Percentiles rank a stretch among this genome's conserved stretches.
phyloP scores from a whole-genome alignment of 2,329 filamentous ascomycete species.

The Fusarium denticulatum region DNA sequence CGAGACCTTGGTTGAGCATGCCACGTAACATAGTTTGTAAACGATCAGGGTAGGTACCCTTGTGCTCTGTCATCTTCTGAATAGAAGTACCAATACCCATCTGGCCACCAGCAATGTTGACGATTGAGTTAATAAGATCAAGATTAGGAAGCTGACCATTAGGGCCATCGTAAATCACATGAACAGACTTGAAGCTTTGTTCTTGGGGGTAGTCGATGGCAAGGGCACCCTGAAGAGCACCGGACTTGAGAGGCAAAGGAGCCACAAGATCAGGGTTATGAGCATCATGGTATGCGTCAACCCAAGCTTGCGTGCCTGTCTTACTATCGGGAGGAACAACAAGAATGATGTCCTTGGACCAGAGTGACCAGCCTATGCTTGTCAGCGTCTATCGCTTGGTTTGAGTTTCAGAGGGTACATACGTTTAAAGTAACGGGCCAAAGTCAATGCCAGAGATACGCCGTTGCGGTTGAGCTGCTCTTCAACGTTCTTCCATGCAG shows the following conservation, averaged over 20 bases:
- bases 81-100: conserved; percentile 88
- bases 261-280: conserved; percentile 77
- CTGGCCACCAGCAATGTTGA: conserved; percentile 86
- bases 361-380: conserved; percentile 84
- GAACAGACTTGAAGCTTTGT: conserved; percentile 84
- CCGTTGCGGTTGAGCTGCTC: conserved; percentile 85
- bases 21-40: conserved; percentile 89
- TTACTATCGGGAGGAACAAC: conserved; percentile 89
- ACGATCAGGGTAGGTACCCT: conserved; percentile 81
- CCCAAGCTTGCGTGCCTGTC: conserved; percentile 93
- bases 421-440: conserved; percentile 95
- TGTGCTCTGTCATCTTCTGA: conserved; percentile 88
- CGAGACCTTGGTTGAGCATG: conserved; percentile 91
- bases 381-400: conserved; percentile 26
- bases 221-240: conserved; percentile 89
- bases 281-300: conserved; percentile 95
- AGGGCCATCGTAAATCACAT: conserved; percentile 93
- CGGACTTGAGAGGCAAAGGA: conserved; percentile 87
- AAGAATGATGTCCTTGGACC: conserved; percentile 98
- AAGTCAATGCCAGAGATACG: conserved; percentile 83
- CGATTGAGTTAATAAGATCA: conserved; percentile 93
- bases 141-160: conserved; percentile 97
- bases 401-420: conserved; percentile 32
- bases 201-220: conserved; percentile 94
- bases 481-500: conserved; percentile 86